Base-by-base conservation (phyloP, 139 green algal species). In the Asterochloris erici region DNA sequence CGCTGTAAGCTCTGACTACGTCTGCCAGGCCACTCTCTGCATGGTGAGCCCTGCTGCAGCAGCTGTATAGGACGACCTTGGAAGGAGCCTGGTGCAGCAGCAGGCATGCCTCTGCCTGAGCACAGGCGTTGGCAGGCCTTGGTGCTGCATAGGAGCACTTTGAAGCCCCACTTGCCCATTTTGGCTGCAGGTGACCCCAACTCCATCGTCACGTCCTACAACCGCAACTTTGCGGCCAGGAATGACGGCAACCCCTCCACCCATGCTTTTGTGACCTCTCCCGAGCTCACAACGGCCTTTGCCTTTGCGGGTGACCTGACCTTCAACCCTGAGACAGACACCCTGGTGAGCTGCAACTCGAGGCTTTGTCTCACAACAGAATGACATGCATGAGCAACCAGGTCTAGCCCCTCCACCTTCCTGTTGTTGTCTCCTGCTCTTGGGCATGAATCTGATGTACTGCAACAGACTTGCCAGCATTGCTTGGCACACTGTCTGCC, bases 311-410 rank as follows among this genome's bases (percentile, higher is more conserved):
- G 95, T 74, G 94, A 98, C 87, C 88, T 98, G 68, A 95, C 89
- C 26, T 98, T 98, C 93, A 98, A 98, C 92, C 95, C 95, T n/a
- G 95, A 97, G 88, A 96, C 96, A 84, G 89, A 93, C 85, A 92
- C 88, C 19, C 86, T 93, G 71, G 86, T 54, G 38, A 54, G 38
- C 38, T 54, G 38, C 38, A 54, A 54, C 38, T 91, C 73, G 70
- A 73, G 47, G 80, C 80, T 14, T 54, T 54, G 38, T 54, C 38
- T 54, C 38, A 54, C 38, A 6, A 54, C 38, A 54, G 6, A 54
- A 54, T 6, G 38, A 54, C 38, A 10, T 54, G 38, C 38, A 54
- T 54, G 38, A 54, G 38, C 38, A 54, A 54, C 68, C 68, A 73
- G 68, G 4, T 73, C 9, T 9, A 23, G 1, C 74, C 74, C 74